These are phyloP conservation scores for Skeletonema costatum DNA, from an alignment of 108 stramenopile genomes.

Conservation along the genomic window DNA sequence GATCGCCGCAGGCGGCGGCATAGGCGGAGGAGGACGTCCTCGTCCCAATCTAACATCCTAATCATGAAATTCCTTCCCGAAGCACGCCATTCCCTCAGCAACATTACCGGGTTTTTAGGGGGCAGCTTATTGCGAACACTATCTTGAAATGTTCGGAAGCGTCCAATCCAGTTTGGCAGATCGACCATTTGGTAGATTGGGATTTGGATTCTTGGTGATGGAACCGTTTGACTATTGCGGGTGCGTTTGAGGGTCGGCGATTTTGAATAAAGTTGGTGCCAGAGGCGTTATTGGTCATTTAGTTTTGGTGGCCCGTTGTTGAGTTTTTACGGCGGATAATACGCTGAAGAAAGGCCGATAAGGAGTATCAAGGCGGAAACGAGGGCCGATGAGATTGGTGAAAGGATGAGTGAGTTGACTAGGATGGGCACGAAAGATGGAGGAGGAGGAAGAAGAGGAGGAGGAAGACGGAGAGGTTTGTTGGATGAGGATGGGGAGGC, in stretches of 20 bases:
- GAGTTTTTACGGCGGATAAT: conserved; percentile 73
- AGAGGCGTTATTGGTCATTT: conserved; percentile 83
- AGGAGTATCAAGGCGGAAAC: conserved; percentile 87
- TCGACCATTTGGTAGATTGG: conserved; percentile 95
- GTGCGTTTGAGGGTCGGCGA: conserved; percentile 88
- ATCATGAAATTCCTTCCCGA: conserved; percentile 83
- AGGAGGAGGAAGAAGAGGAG: conserved; percentile 45
- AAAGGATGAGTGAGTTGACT: conserved; percentile 49
- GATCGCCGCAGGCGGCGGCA: conserved; percentile 93
- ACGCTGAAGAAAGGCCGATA: conserved; percentile 88
- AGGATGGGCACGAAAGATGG: conserved; percentile 39
- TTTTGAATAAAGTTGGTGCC: conserved; percentile 87
- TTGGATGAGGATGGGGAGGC: conserved; percentile 27
- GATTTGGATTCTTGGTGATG: conserved; percentile 96
- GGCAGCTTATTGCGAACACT: conserved; percentile 81
- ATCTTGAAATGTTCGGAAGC: conserved; percentile 84
- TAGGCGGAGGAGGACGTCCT: conserved; percentile 93
- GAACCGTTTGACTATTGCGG: conserved; percentile 93
- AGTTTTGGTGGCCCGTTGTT: conserved; percentile 81
- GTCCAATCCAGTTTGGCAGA: conserved; percentile 90
- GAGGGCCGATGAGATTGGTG: conserved; percentile 31
- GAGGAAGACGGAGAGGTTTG: conserved; percentile 14
- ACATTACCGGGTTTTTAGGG: conserved; percentile 95
- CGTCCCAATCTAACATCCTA: conserved; percentile 93
- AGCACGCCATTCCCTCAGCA: conserved; percentile 92